These are phyloP conservation scores for Osmanthus fragrans DNA, from an alignment of 257 asterid species.

Conservation along the genomic window DNA sequence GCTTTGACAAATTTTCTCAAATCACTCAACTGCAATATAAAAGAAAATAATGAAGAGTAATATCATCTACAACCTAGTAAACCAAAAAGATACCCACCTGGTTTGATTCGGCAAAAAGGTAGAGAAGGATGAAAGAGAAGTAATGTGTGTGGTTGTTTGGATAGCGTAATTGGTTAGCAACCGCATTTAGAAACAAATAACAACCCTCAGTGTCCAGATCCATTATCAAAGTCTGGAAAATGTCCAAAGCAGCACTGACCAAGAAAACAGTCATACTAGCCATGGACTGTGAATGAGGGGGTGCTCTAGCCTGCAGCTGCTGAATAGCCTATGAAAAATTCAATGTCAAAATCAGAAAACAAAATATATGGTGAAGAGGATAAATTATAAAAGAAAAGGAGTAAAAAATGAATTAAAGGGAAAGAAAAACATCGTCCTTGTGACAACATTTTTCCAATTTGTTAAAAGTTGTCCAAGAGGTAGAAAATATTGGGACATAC, in stretches of 20 bases:
- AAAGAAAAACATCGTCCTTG: neutral
- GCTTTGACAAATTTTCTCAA: neutral
- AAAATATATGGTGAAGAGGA: neutral
- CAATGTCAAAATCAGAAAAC: constrained; percentile 13
- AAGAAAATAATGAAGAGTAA: neutral
- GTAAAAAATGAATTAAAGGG: neutral
- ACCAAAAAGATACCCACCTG: constrained; percentile 47
- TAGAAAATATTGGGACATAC: constrained; percentile 28
- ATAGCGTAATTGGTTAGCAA: constrained; percentile 94
- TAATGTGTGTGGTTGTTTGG: constrained; percentile 99
- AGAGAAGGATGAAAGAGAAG: constrained; percentile 90
- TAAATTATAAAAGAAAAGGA: neutral
- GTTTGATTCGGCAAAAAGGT: constrained; percentile 82
- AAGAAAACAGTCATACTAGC: constrained; percentile 62
- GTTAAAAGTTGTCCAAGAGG: neutral
- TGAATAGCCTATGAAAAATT: constrained; percentile 65
- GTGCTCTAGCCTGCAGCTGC: constrained; percentile 79
- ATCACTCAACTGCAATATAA: neutral
- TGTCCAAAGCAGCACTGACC: constrained; percentile 90
- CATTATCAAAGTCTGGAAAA: constrained; percentile 74
- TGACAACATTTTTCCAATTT: too few relatives aligned
- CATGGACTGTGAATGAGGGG: constrained; percentile 73
- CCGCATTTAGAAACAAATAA: constrained; percentile 86
- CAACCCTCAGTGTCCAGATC: constrained; percentile 98
- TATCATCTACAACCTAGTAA: neutral